These are phyloP conservation scores for Skeletonema costatum DNA, from an alignment of 108 stramenopile genomes.

Conservation along the genomic window DNA sequence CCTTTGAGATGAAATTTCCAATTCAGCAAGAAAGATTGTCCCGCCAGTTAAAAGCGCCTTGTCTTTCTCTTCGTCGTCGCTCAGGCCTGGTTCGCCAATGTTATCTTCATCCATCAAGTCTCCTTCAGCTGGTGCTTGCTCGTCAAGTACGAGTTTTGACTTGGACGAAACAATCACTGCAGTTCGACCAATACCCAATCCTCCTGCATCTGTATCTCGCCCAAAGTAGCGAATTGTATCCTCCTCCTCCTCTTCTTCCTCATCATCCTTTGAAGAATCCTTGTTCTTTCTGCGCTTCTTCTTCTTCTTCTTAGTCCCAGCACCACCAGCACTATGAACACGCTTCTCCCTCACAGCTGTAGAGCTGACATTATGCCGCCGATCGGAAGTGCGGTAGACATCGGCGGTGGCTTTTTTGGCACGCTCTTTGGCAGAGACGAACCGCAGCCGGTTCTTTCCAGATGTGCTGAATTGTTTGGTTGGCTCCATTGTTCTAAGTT, in stretches of 20 bases:
- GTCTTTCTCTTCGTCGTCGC: slow-evolving; percentile 36
- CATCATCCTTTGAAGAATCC: background rate
- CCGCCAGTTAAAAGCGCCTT: slow-evolving; percentile 43
- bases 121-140: background rate
- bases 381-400: slow-evolving; percentile 79
- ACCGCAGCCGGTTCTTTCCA: slow-evolving; percentile 77
- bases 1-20: slow-evolving; percentile 76
- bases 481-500: slow-evolving; percentile 29
- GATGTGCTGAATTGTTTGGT: slow-evolving; percentile 71
- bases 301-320: slow-evolving; percentile 30
- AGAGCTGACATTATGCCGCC: slow-evolving; percentile 64
- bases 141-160: slow-evolving; percentile 10
- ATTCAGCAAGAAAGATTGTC: slow-evolving; percentile 67
- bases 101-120: slow-evolving; percentile 11
- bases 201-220: slow-evolving; percentile 44
- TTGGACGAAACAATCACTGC: slow-evolving; percentile 39
- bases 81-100: slow-evolving; percentile 13
- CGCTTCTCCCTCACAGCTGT: slow-evolving; percentile 68
- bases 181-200: slow-evolving; percentile 41
- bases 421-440: slow-evolving; percentile 67
- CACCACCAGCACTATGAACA: slow-evolving; percentile 58
- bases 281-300: slow-evolving; percentile 26
- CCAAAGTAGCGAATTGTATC: slow-evolving; percentile 36
- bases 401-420: slow-evolving; percentile 79
- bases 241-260: slow-evolving; percentile 3